phyloP scores from a whole-genome alignment of 441 rosid species.

The Gossypium schwendimanii region DNA sequence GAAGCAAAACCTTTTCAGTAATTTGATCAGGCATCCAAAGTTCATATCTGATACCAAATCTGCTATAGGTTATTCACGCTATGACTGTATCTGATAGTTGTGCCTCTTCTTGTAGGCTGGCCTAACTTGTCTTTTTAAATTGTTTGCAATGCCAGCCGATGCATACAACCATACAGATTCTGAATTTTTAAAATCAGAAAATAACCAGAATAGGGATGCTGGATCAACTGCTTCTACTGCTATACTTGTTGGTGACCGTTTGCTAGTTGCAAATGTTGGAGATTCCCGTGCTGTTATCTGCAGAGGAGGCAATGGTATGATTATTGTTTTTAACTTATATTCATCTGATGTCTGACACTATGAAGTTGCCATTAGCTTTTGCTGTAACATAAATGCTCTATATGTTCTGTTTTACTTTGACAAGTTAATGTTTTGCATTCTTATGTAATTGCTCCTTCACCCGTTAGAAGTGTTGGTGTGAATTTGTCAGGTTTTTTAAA shows the following conservation, averaged over 20 bases:
- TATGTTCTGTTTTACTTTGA: background rate
- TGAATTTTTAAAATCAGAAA: slow-evolving; percentile 84
- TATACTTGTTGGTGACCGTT: slow-evolving; percentile 83
- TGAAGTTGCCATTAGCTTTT: background rate
- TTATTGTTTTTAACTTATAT: background rate
- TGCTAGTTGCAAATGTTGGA: slow-evolving; percentile 97
- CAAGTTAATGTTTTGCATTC: background rate
- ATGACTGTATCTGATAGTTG: slow-evolving; percentile 4
- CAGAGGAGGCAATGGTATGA: slow-evolving; percentile 84
- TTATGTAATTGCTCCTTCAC: background rate
- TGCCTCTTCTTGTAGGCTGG: background rate
- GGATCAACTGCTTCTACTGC: slow-evolving; percentile 99
- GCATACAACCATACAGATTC: slow-evolving; percentile 88
- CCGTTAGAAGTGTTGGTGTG: background rate
- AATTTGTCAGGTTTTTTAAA: background rate
- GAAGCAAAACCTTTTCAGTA: slow-evolving; percentile 86
- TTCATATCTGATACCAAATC: slow-evolving; percentile 86
- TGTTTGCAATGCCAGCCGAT: slow-evolving; percentile 51
- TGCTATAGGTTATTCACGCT: slow-evolving; percentile 63
- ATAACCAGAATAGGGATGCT: slow-evolving; percentile 88
- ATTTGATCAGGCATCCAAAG: slow-evolving; percentile 91
- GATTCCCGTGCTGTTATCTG: slow-evolving; percentile 98
- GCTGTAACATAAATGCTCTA: background rate
- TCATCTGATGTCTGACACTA: background rate
- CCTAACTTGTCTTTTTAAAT: slow-evolving; percentile 13